Conservation (phyloP, 495 filamentous ascomycete genomes). For the Penicillium maclennaniae region DNA sequence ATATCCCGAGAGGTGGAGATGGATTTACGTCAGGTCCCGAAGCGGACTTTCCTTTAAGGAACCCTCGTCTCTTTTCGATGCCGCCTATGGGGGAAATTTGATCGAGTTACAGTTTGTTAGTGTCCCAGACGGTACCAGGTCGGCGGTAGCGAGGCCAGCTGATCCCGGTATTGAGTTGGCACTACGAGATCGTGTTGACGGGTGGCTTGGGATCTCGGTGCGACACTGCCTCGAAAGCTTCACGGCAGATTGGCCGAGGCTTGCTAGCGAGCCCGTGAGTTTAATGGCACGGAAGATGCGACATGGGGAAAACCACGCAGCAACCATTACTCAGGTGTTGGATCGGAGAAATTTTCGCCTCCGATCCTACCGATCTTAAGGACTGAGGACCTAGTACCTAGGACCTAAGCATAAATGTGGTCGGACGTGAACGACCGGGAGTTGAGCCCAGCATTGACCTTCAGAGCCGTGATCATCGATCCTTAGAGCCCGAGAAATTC, state of each 20-base stretch:
- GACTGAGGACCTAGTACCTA: too few species aligned
- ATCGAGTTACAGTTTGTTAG: neutral
- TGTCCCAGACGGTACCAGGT: neutral
- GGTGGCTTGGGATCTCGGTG: conserved; percentile 2
- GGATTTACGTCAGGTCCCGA: conserved; percentile 17
- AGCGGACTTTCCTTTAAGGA: conserved; percentile 7
- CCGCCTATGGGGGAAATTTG: neutral
- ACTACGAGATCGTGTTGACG: conserved; percentile 6
- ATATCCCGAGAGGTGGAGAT: conserved; percentile 1
- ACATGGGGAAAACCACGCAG: conserved; percentile 2
- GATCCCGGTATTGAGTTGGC: conserved; percentile 9
- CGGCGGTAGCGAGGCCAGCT: neutral
- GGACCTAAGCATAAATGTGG: conserved; percentile 13
- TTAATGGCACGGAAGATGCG: conserved; percentile 10
- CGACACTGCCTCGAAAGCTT: conserved; percentile 2
- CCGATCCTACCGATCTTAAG: neutral
- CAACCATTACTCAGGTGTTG: neutral
- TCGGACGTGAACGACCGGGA: conserved; percentile 3
- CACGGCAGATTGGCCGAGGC: conserved; percentile 7
- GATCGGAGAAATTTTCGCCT: conserved; percentile 12
- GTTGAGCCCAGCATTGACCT: neutral
- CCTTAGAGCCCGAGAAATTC: neutral
- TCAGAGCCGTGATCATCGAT: neutral
- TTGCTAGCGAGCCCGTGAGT: conserved; percentile 4
- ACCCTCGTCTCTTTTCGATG: neutral